phyloP scores from a whole-genome alignment of 352 stramenopile species.

The Pythium biforme region DNA sequence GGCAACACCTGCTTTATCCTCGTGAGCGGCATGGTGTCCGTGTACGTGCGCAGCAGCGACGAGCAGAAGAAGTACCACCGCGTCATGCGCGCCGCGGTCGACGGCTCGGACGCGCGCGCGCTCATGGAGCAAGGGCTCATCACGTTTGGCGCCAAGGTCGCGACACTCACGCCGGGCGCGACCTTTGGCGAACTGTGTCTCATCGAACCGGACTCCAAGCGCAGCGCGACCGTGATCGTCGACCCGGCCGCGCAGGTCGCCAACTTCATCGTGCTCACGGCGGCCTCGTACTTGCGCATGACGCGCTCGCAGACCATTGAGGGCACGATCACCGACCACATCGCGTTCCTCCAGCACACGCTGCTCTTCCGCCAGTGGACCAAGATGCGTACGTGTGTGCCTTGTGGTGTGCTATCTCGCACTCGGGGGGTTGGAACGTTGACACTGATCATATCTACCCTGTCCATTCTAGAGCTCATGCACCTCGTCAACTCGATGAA shows the following conservation, averaged over 20 bases:
- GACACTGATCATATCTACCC: background rate
- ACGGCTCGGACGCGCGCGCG: conserved; percentile 40
- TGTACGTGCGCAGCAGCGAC: conserved; percentile 67
- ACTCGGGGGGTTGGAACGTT: too few species aligned
- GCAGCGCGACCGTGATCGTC: conserved; percentile 78
- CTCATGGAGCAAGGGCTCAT: conserved; percentile 39
- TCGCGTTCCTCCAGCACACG: conserved; percentile 79
- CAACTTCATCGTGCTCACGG: conserved; percentile 85
- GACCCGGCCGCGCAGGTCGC: conserved; percentile 61
- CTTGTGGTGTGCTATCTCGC: too few species aligned
- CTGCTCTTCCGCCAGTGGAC: conserved; percentile 76
- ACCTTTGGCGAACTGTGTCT: conserved; percentile 85
- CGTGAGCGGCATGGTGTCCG: conserved; percentile 71
- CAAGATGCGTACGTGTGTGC: conserved; percentile 69
- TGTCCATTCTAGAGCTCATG: conserved; percentile 60
- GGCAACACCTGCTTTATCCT: conserved; percentile 88
- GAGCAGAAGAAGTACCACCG: conserved; percentile 70
- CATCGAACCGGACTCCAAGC: conserved; percentile 84
- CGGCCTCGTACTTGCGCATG: conserved; percentile 78
- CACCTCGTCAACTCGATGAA: conserved; percentile 86
- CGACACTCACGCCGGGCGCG: conserved; percentile 66
- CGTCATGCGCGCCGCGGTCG: conserved; percentile 41
- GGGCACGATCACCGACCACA: conserved; percentile 83
- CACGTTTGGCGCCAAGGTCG: conserved; percentile 65
- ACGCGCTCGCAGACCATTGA: conserved; percentile 79